phyloP scores from a whole-genome alignment of 352 stramenopile genomes.

The Pythium folliculosum region DNA sequence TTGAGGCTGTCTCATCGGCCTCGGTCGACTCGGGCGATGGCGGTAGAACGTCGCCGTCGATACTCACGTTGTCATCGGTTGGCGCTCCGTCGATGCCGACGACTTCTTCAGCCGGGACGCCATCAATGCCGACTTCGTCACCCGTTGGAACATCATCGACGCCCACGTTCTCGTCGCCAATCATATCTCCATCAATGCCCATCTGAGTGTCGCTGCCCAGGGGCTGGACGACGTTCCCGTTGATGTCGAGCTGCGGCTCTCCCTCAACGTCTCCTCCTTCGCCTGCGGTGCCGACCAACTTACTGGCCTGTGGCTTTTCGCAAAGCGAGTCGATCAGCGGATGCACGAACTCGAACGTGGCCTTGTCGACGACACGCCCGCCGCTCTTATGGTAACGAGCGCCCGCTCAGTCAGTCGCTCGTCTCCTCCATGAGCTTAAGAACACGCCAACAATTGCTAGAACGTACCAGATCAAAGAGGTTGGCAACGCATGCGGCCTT shows the following conservation, averaged over 20 bases:
- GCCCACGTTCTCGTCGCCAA: not conserved
- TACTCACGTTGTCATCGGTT: not conserved
- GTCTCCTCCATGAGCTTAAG: too few relatives aligned
- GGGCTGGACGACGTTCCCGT: not conserved
- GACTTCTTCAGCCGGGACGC: not conserved
- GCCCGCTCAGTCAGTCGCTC: not conserved
- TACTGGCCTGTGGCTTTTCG: constrained; percentile 2
- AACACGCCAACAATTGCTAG: too few relatives aligned
- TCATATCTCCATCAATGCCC: not conserved
- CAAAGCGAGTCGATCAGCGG: constrained; percentile 24
- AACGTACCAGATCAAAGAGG: constrained; percentile 21
- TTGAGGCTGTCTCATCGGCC: not conserved
- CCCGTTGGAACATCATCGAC: not conserved
- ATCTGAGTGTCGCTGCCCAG: not conserved
- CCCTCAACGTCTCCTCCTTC: not conserved
- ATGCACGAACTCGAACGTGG: constrained; percentile 26
- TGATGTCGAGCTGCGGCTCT: not conserved
- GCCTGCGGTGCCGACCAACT: not conserved
- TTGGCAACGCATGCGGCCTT: constrained; percentile 18
- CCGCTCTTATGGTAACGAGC: too few relatives aligned
- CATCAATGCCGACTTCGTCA: constrained; percentile 1
- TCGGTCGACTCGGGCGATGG: not conserved
- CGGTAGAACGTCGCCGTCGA: not conserved
- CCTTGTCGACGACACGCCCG: constrained; percentile 3
- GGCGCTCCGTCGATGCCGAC: not conserved